Evolutionary conservation across 768 basidiomycete genomes (phyloP), one percentile per base, ranked within the genome.

Genomic region (Epithele typhae): DNA sequence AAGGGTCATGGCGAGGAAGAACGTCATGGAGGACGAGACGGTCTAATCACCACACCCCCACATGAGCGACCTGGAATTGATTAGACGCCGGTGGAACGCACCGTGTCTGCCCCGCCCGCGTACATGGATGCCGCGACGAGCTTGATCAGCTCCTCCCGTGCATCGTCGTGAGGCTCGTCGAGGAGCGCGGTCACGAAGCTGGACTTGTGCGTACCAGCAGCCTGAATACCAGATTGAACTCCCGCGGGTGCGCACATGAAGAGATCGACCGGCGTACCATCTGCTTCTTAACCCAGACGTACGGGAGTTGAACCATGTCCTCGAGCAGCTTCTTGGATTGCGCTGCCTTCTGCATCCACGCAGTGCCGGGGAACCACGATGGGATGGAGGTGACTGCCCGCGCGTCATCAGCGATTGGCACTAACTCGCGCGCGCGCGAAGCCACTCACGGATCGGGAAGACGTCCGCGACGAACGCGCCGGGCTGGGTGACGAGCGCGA

Each of bases 341-440:
- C 52, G 55, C 17, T 45, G 68, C 72, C 6, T 43, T 54, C 35
- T 56, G 54, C 48, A 68, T 63, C 39, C 70, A 69, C 0, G 60
- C 59, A 8, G 64, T 63, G 8, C 73, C 71, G 0, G 73, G 72
- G 27, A 70, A 48, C 72, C 72, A 74, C 3, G 62, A 37, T 4
- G 72, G 72, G 14, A 73, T 50, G 25, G 65, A 52, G 35, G 55
- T 59, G 23, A 73, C 68, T 70, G 37, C 7, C 11, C 34, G 22
- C 18, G 25, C 6, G 25, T 15, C 8, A 30, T 33, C 18, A 22
- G 8, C 8, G 21, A 22, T 15, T 21, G 22, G 8, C 14, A 14
- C 14, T 14, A 30, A 14, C 27, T 7, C 27, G 7, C 8, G 8
- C 27, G 27, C 27, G 8, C 14, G 27, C 40, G 4, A 19, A n/a